phyloP scores from a whole-genome alignment of 2,329 filamentous ascomycete genomes.

The Xylaria arbuscula region DNA sequence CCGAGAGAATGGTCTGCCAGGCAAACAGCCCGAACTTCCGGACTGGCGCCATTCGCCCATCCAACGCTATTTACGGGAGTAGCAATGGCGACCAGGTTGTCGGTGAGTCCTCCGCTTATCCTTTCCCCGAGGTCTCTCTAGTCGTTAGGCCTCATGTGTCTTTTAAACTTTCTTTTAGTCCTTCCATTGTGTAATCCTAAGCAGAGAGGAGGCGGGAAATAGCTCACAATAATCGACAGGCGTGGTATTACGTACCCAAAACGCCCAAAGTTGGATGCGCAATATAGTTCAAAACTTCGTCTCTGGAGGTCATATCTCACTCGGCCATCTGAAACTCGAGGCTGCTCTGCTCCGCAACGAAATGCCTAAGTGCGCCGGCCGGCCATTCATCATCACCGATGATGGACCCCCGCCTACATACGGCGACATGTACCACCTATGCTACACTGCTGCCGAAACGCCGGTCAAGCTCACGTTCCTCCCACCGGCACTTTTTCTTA shows the following conservation, averaged over 20 bases:
- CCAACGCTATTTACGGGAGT: conserved; percentile 54
- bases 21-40: conserved; percentile 55
- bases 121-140: background rate
- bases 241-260: conserved; percentile 50
- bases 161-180: background rate
- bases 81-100: conserved; percentile 56
- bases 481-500: conserved; percentile 53
- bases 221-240: conserved; percentile 31
- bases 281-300: conserved; percentile 63
- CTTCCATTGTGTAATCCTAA: background rate
- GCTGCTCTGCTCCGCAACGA: conserved; percentile 57
- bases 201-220: background rate
- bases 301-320: conserved; percentile 62
- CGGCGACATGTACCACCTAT: conserved; percentile 54
- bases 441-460: conserved; percentile 48
- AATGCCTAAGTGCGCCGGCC: conserved; percentile 55
- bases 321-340: conserved; percentile 65
- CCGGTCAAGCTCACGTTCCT: conserved; percentile 49
- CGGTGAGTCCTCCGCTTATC: conserved; percentile 38
- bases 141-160: no score
- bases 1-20: conserved; percentile 57
- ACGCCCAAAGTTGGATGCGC: conserved; percentile 57
- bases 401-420: conserved; percentile 58
- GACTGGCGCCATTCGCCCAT: conserved; percentile 65
- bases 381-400: conserved; percentile 64